Evolutionary conservation across 2,329 filamentous ascomycete species (phyloP).

Genomic region (Colletotrichum musae): DNA sequence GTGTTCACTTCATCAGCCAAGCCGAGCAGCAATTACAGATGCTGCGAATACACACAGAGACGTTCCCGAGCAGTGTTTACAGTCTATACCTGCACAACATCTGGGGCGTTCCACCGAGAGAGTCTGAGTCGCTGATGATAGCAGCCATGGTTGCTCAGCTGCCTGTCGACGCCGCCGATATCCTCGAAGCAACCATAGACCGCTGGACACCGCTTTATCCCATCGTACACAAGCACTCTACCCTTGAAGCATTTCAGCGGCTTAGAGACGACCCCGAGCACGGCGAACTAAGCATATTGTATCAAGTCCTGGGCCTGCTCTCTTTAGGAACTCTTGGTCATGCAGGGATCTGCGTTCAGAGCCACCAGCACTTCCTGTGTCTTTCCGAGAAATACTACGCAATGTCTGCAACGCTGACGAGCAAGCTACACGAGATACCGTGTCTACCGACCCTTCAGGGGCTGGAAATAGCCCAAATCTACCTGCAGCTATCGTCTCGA

Average conservation of each 20-base stretch:
- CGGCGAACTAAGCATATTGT: slow-evolving; percentile 24
- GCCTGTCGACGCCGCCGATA: slow-evolving; percentile 33
- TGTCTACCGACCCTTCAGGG: slow-evolving; percentile 44
- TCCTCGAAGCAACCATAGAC: slow-evolving; percentile 42
- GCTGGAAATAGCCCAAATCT: slow-evolving; percentile 44
- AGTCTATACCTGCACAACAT: slow-evolving; percentile 43
- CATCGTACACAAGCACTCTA: slow-evolving; percentile 43
- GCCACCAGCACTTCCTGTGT: slow-evolving; percentile 44
- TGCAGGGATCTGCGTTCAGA: slow-evolving; percentile 21
- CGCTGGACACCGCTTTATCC: slow-evolving; percentile 43
- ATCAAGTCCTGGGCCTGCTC: slow-evolving; percentile 43
- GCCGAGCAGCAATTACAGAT: slow-evolving; percentile 46
- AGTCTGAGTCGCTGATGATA: slow-evolving; percentile 5
- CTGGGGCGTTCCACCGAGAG: slow-evolving; percentile 36
- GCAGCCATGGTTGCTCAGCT: slow-evolving; percentile 36
- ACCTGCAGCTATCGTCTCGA: slow-evolving; percentile 44
- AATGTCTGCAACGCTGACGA: slow-evolving; percentile 39
- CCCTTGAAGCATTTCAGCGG: slow-evolving; percentile 31
- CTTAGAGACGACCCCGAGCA: slow-evolving; percentile 16
- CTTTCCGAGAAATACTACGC: slow-evolving; percentile 43
- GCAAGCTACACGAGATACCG: slow-evolving; percentile 40
- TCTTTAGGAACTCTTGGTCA: slow-evolving; percentile 43
- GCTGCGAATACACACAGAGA: slow-evolving; percentile 43
- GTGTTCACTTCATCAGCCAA: slow-evolving; percentile 47
- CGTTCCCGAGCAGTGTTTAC: slow-evolving; percentile 45